Evolutionary conservation across 2,329 filamentous ascomycete genomes (phyloP), one percentile per base, ranked within the genome.

Genomic region (Claviceps fusiformis): DNA sequence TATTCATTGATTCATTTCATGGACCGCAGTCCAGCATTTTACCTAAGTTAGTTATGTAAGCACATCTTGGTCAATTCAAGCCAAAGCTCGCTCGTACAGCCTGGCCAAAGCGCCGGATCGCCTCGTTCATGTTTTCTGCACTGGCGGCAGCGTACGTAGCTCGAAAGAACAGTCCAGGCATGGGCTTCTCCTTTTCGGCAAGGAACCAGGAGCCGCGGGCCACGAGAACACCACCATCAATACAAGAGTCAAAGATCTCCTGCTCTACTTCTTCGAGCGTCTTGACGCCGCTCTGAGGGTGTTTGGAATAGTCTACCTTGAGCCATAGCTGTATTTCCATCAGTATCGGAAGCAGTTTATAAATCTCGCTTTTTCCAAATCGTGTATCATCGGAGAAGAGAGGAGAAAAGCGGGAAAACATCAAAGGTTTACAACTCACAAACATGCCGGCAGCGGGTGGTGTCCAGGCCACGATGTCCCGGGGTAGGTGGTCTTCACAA

Each of bases 371-470:
- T 19, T 8, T 31, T 8, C 19, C 17, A 45, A 47, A 39, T 39
- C 19, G 43, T 3, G 1, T 8, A 11, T 33, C 31, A 33, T 29
- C 10, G 7, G 3, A 50, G 10, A 11, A 29, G 6, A 19, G 10
- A 7, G 31, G 4, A 17, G 4, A 9, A 13, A 1, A 29, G 19
- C 24, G 31, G 44, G 49, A 29, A 55, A 58, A 24, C 17, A 7
- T 55, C 5, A 27, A 33, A 9, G 56, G 47, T 5, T 27, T 35
- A 37, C 8, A 45, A 57, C 85, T 77, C 71, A 89, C 86, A 79
- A 98, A 98, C 93, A 98, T 98, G 67, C 92, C 92, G 1, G 91
- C 89, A 56, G 78, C 79, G 0, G 92, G 91, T 0, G 87, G 80
- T 31, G 75, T 79, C 90, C 91, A 97, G 68, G 76, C 82, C 19